Conservation (phyloP, 2,329 filamentous ascomycete species). For the Fusarium avenaceum region DNA sequence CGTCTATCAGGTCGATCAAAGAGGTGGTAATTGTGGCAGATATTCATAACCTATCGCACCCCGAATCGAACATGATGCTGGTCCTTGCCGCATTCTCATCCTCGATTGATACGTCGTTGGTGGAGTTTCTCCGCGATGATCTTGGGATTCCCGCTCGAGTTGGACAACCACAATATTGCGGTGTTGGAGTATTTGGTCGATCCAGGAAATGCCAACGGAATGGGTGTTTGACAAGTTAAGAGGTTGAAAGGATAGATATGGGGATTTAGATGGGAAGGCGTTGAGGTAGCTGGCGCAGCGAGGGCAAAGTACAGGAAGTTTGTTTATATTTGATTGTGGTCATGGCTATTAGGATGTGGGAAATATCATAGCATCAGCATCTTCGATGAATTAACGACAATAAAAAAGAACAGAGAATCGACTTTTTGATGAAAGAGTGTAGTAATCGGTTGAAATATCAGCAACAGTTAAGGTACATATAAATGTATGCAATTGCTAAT, state of each 20-base stretch:
- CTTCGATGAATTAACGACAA: slow-evolving; percentile 18
- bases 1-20: slow-evolving; percentile 62
- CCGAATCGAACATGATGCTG: slow-evolving; percentile 66
- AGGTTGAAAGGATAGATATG: neutral
- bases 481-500: too few relatives aligned
- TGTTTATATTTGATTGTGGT: slow-evolving; percentile 4
- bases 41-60: slow-evolving; percentile 66
- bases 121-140: slow-evolving; percentile 62
- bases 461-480: too few relatives aligned
- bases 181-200: slow-evolving; percentile 44
- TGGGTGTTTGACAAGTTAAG: slow-evolving; percentile 42
- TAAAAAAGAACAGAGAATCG: neutral
- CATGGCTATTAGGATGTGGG: slow-evolving; percentile 10
- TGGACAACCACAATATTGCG: slow-evolving; percentile 44
- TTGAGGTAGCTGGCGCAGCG: slow-evolving; percentile 4
- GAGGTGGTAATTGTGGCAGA: slow-evolving; percentile 66
- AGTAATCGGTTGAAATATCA: neutral
- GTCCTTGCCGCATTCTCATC: slow-evolving; percentile 72
- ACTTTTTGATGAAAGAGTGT: neutral
- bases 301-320: slow-evolving; percentile 25
- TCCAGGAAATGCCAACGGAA: slow-evolving; percentile 44
- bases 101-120: slow-evolving; percentile 69
- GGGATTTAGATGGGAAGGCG: neutral
- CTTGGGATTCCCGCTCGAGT: slow-evolving; percentile 46
- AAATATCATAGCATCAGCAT: neutral